Base-by-base conservation (phyloP, 164 flowering plant genomes). In the Annona squamosa region DNA sequence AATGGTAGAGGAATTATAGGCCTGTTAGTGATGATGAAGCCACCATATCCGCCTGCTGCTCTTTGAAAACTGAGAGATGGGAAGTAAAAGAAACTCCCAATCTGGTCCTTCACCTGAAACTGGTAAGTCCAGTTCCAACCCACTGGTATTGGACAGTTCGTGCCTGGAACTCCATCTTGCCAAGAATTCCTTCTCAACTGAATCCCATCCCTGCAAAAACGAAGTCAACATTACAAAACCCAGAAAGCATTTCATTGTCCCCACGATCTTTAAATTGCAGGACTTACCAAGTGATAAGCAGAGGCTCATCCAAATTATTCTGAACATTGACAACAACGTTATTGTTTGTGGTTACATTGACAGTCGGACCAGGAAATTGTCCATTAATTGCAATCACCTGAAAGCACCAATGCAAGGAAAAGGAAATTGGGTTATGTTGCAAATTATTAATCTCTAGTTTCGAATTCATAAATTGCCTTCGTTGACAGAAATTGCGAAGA, bases 381-480 rank as follows among this genome's bases (percentile, higher is more conserved):
- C 83, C 87, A 72, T 94, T 91, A 17, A 94, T 77, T 45, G 90
- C 98, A 81, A 94, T 92, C 67, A 94, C 98, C 98, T 94, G 83
- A 77, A 69, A 80, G 72, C 41, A 52, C 13, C 75, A 73, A 70
- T 61, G 45, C 5, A 67, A 12, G 37, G 13, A 43, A 69, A 26
- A 47, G 16, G 26, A 47, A n/a, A 69, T n/a, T n/a, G 26, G 37
- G 37, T 26, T 26, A 26, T 26, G 37, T 26, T 26, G 37, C 37
- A 26, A 26, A 26, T 26, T 1, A 26, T 26, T 26, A 26, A 26
- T 26, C 37, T 26, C 37, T 26, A 26, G 37, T 26, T 26, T 26
- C 37, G 37, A 26, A 26, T 26, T 26, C 37, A 26, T 26, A 26
- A 26, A 26, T 26, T 26, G 37, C 37, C 37, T 26, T 26, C 37